Evolutionary conservation across 2,329 filamentous ascomycete species (phyloP), one percentile per base, ranked within the genome.

Genomic region (Alternaria novae-zelandiae): DNA sequence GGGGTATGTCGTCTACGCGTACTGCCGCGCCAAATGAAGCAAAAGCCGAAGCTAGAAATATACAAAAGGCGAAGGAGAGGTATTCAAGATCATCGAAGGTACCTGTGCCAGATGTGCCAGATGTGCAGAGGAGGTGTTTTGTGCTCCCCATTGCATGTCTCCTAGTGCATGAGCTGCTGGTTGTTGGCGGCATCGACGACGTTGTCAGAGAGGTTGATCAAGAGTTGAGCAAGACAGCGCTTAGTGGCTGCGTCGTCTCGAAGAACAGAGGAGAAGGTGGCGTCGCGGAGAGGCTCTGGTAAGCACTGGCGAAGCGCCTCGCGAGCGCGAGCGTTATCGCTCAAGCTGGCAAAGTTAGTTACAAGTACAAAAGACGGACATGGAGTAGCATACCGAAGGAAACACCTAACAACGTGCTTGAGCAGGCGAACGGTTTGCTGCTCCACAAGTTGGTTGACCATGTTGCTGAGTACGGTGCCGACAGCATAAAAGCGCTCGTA

Each of bases 401-500:
- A 99, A 83, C 96, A 99, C 71, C 96, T 87, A 32, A 99, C 96
- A 61, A 99, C 96, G 78, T 99, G 96, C 87, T 99, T 99, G 23
- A 99, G 88, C 50, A 99, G 86, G 56, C 96, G 88, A 28, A 97
- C 96, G 2, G 96, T 99, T 82, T 99, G 96, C 77, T 97, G 95
- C 81, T 99, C 96, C 43, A 98, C 96, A 41, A 99, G 87, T 82
- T 98, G 95, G 57, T 91, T 94, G 61, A 99, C 96, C 96, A 99
- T 99, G 79, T 98, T 99, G 83, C 93, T 97, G 43, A 99, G 85
- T 6, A 99, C 96, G 1, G 96, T 99, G 6, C 96, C 96, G 6
- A 99, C 96, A 8, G 96, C 96, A 73, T 98, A 99, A 82, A 99
- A 99, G 20, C 96, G 89, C 84, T 99, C 96, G 75, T 99, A 99